These are phyloP conservation scores for Fusarium globosum DNA, from an alignment of 2,329 filamentous ascomycete genomes.

Conservation along the genomic window DNA sequence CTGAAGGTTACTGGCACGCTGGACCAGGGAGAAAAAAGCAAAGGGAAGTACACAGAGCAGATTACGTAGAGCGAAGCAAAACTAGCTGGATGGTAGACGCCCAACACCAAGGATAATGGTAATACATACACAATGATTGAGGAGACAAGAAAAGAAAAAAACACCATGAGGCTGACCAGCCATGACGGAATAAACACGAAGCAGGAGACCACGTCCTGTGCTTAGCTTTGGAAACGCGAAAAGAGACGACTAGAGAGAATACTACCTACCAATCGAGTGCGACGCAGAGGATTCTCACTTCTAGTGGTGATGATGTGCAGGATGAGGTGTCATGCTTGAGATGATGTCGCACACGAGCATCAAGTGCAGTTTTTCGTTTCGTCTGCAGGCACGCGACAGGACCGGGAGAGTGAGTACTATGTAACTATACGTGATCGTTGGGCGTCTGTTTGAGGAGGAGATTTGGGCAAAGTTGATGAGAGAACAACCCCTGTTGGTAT, in stretches of 20 bases:
- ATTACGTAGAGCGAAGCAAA: constrained; percentile 15
- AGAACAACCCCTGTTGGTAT: constrained; percentile 13
- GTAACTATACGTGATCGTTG: constrained; percentile 3
- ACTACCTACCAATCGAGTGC: constrained; percentile 11
- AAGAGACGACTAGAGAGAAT: constrained; percentile 32
- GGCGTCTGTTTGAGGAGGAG: constrained; percentile 10
- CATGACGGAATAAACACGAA: constrained; percentile 24
- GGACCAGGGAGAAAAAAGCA: constrained; percentile 14
- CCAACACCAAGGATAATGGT: constrained; percentile 7
- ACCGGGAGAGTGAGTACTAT: background rate
- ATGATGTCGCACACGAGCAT: constrained; percentile 37
- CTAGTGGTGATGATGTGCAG: constrained; percentile 38
- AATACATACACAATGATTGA: constrained; percentile 13
- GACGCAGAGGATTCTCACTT: constrained; percentile 16
- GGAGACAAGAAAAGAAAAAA: constrained; percentile 35
- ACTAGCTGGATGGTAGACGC: constrained; percentile 12
- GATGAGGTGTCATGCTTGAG: constrained; percentile 37
- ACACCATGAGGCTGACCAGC: constrained; percentile 41
- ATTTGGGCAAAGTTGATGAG: constrained; percentile 15
- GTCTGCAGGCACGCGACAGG: constrained; percentile 34
- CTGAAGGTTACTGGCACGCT: constrained; percentile 32
- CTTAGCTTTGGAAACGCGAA: constrained; percentile 1
- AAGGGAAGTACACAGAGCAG: background rate
- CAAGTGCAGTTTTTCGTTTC: constrained; percentile 10
- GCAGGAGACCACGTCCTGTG: background rate